A percentile compares a stretch with the other conserved stretches of the same genome.
phyloP scores from a whole-genome alignment of 2,329 filamentous ascomycete species.

The Talaromyces rugulosus region DNA sequence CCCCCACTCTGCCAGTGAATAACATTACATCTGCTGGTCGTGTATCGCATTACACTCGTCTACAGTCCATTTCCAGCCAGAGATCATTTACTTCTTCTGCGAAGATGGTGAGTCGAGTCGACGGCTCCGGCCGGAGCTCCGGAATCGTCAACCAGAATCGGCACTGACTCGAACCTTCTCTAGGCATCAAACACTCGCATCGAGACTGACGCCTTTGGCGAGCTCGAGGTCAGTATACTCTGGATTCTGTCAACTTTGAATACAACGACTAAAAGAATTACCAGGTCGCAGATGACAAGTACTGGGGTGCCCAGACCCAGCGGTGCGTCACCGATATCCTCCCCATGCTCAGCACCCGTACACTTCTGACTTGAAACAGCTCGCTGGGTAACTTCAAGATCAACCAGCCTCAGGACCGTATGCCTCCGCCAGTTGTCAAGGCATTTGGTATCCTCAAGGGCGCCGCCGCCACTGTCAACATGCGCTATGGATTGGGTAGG shows the following conservation, averaged over 20 bases:
- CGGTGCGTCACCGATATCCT: conserved; percentile 46
- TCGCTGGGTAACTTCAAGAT: conserved; percentile 98
- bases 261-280: neutral
- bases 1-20: conserved; percentile 23
- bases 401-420: conserved; percentile 98
- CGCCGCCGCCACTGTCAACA: conserved; percentile 91
- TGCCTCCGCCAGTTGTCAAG: conserved; percentile 86
- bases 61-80: conserved; percentile 32
- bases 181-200: conserved; percentile 59
- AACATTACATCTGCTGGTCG: conserved; percentile 22
- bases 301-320: conserved; percentile 98
- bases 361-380: conserved; percentile 29
- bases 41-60: conserved; percentile 30
- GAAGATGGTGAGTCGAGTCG: conserved; percentile 29
- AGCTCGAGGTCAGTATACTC: conserved; percentile 62
- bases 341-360: neutral
- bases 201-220: conserved; percentile 97
- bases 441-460: conserved; percentile 98
- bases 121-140: neutral
- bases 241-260: conserved; percentile 6
- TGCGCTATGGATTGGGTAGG: conserved; percentile 77
- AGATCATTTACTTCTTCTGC: conserved; percentile 34
- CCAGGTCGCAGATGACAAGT: conserved; percentile 78
- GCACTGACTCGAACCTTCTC: neutral
- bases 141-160: neutral